Conservation (phyloP, 306 rosid species). For the Casuarina equisetifolia region DNA sequence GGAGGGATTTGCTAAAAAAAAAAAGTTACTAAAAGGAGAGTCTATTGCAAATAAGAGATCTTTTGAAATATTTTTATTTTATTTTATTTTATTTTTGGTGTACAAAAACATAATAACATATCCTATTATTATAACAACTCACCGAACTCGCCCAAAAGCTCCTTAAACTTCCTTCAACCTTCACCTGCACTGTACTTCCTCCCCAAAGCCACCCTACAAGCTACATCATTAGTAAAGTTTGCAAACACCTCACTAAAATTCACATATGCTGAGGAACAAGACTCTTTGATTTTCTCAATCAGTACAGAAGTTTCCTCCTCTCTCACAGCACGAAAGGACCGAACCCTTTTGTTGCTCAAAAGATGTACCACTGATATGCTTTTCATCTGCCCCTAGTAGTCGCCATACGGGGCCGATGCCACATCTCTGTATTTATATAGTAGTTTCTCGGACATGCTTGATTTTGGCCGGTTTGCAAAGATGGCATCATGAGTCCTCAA, state of each 20-base stretch:
- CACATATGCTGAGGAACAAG: constrained; percentile 3
- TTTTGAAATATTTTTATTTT: too few species aligned
- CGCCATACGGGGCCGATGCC: constrained; percentile 36
- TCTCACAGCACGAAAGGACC: constrained; percentile 23
- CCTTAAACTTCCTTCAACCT: constrained; percentile 25
- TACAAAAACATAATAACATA: too few species aligned
- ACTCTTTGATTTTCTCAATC: constrained; percentile 27
- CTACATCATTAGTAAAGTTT: constrained; percentile 30
- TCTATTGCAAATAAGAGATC: too few species aligned
- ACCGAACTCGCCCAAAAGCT: constrained; percentile 29
- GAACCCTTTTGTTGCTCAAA: constrained; percentile 29
- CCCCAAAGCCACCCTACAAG: constrained; percentile 57
- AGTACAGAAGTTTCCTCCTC: constrained; percentile 27
- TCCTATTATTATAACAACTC: constrained; percentile 13
- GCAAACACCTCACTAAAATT: constrained; percentile 41
- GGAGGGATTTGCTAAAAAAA: too few species aligned
- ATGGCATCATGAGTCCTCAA: constrained; percentile 47
- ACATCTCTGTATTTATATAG: constrained; percentile 44
- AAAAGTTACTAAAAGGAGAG: too few species aligned
- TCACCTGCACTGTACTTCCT: constrained; percentile 39
- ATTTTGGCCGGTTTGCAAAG: constrained; percentile 34
- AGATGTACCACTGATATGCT: constrained; percentile 40
- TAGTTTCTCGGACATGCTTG: constrained; percentile 25
- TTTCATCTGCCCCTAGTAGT: constrained; percentile 52
- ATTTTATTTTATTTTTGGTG: too few species aligned